Evolutionary conservation across 805 yeast genomes (phyloP).

Genomic region (Saccharomycopsis sp.): DNA sequence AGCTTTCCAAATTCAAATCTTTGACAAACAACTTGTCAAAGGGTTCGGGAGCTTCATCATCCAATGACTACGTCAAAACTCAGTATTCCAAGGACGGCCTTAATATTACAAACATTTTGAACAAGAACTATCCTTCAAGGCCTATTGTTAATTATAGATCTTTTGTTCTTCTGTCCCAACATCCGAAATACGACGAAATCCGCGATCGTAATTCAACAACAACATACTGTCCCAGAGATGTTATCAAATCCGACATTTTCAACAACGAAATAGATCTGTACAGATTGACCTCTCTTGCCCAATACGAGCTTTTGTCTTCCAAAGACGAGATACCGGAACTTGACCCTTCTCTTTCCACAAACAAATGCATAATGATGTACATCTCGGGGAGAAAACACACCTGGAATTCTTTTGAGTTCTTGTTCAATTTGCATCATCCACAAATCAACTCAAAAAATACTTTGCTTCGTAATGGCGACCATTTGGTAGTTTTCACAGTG

Average conservation of each 20-base stretch:
- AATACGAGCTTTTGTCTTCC: background rate
- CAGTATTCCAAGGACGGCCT: constrained; percentile 20
- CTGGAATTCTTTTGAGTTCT: constrained; percentile 73
- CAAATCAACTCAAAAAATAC: constrained; percentile 20
- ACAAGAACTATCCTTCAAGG: constrained; percentile 17
- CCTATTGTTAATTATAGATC: constrained; percentile 19
- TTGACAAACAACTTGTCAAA: constrained; percentile 1
- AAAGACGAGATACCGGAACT: constrained; percentile 4
- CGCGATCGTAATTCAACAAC: constrained; percentile 1
- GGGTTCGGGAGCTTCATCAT: background rate
- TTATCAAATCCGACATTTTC: constrained; percentile 1
- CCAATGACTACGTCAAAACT: constrained; percentile 1
- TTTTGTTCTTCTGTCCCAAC: constrained; percentile 17
- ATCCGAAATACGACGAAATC: constrained; percentile 7
- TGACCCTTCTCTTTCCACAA: constrained; percentile 7
- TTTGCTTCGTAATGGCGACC: constrained; percentile 55
- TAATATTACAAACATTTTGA: constrained; percentile 17
- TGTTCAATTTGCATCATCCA: constrained; percentile 28
- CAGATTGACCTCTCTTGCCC: constrained; percentile 1
- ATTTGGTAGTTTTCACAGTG: constrained; percentile 51
- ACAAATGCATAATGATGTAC: constrained; percentile 28
- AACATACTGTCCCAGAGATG: constrained; percentile 9
- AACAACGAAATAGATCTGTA: background rate
- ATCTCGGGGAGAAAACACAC: constrained; percentile 66
- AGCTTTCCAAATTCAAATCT: constrained; percentile 16